Base-by-base conservation (phyloP, 805 yeast genomes). In the Saccharomycopsis malanga region DNA sequence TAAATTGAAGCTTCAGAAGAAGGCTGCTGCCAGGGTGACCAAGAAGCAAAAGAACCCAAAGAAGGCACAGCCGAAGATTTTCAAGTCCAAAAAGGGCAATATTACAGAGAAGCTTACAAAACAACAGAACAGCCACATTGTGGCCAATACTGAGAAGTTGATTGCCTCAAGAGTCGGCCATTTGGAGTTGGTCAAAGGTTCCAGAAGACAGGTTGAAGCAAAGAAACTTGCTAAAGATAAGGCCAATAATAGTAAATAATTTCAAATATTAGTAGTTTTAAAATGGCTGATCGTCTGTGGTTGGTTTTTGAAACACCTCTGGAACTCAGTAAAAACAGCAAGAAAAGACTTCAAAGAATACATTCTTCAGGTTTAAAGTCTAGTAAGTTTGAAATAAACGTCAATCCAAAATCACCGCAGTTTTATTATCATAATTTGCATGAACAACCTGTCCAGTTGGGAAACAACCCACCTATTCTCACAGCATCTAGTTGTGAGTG, bases 131-230 rank as follows among this genome's bases (percentile, higher is more conserved):
- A 44, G 46, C 17, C 18, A 39, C 12, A 43, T 49, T n/a, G 17
- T 37, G 3, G 10, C 39, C 6, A 70, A 76, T 36, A 91, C 98
- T 2, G 98, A 91, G 66, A 87, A 79, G 66, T 71, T 87, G 48
- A 78, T 91, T 56, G 81, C 97, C 1, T 73, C 94, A 48, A 76
- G 91, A 62, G 97, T 91, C 5, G 98, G 98, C 22, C 98, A 91
- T 64, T 72, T 91, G 58, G 98, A 91, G 67, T 62, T 91, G 34
- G 69, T 91, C 54, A 88, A 86, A 64, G 98, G 98, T 14, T 81
- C 93, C 5, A 79, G 97, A 70, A 78, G 94, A 67, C 78, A 84
- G 57, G 50, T 86, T 15, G 96, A 87, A 61, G 84, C 76, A 61
- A 67, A 72, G 58, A 59, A 63, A 46, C 44, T 46, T 4, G 18